Evolutionary conservation across 148 eudicot species (phyloP).

Genomic region (Rhododendron griersonianum): DNA sequence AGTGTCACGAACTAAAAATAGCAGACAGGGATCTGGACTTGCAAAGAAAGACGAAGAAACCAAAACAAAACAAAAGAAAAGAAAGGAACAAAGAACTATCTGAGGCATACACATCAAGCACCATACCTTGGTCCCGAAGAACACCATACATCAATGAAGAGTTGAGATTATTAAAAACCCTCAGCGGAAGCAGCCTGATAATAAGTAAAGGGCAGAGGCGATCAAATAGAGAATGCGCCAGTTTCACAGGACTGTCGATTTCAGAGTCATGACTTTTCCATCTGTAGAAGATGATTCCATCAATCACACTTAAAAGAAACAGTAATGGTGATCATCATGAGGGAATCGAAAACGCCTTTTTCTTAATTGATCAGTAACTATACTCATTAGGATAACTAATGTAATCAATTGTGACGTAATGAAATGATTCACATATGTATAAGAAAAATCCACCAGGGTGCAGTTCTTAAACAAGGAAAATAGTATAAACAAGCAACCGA

Average conservation of each 20-base stretch:
- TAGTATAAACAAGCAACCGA: not conserved
- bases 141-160: conserved; percentile 54
- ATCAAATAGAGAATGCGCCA: conserved; percentile 43
- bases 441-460: not conserved
- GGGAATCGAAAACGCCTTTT: not conserved
- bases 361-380: not conserved
- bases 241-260: conserved; percentile 17
- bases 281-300: conserved; percentile 15
- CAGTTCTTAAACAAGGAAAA: not conserved
- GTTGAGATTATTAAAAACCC: conserved; percentile 59
- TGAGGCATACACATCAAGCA: conserved; percentile 20
- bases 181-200: conserved; percentile 69
- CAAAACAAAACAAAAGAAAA: not conserved
- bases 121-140: conserved; percentile 11
- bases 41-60: not conserved
- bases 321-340: not conserved
- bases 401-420: not conserved
- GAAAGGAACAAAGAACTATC: not conserved
- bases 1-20: not conserved
- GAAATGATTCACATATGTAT: not conserved
- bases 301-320: conserved; percentile 15
- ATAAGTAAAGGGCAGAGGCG: conserved; percentile 74
- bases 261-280: conserved; percentile 10
- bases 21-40: not conserved
- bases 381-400: not conserved